Percentiles rank a stretch among this genome's conserved stretches.
These are phyloP conservation scores for Apostasia ramifera DNA, from an alignment of 106 monocot species.

Conservation along the genomic window DNA sequence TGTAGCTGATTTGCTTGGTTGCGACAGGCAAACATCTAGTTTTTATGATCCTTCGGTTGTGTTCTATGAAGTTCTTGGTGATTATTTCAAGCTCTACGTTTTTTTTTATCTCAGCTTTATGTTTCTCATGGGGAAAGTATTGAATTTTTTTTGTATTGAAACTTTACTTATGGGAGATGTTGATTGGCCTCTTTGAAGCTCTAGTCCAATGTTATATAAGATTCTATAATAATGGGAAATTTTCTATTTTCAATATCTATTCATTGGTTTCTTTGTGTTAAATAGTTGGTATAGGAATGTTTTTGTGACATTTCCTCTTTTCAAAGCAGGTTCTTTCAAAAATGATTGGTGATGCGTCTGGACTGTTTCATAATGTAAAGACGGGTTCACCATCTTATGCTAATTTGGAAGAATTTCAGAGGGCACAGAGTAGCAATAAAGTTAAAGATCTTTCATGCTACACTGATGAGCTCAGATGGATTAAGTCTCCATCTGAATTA, in stretches of 20 bases:
- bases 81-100: no score
- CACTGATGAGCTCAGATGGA: constrained; percentile 77
- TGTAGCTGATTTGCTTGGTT: no score
- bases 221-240: neutral
- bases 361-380: constrained; percentile 68
- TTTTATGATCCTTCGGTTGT: no score
- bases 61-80: no score
- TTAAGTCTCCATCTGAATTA: constrained; percentile 79
- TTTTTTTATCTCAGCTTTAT: no score
- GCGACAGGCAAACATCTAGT: no score
- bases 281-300: no score
- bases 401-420: constrained; percentile 58
- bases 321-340: constrained; percentile 65
- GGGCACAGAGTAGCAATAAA: constrained; percentile 24
- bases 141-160: no score
- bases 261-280: no score
- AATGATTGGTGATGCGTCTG: constrained; percentile 54
- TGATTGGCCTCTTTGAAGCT: constrained; percentile 1
- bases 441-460: constrained; percentile 65
- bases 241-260: no score
- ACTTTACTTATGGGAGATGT: no score
- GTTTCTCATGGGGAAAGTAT: no score
- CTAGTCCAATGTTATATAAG: neutral
- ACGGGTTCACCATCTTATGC: constrained; percentile 55
- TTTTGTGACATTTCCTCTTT: neutral